A percentile compares a stretch with the other conserved stretches of the same genome.
Evolutionary conservation across 2,329 filamentous ascomycete species (phyloP).

Genomic region (Colletotrichum zoysiae): DNA sequence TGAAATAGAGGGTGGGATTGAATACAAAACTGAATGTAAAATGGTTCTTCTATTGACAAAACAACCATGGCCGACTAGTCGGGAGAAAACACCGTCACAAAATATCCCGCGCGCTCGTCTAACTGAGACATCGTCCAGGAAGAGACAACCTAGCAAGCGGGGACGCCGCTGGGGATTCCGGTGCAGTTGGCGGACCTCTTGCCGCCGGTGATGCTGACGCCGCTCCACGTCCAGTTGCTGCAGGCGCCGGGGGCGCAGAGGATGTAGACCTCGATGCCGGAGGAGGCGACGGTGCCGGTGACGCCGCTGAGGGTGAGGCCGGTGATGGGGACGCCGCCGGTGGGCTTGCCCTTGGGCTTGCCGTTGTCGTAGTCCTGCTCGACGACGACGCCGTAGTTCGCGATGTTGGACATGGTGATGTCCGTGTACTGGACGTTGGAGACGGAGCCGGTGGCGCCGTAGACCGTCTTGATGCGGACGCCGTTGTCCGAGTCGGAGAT

Average conservation of each 20-base stretch:
- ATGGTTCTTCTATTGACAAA: too few species aligned
- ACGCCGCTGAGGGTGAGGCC: slow-evolving; percentile 59
- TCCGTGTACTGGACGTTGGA: slow-evolving; percentile 58
- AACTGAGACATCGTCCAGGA: not conserved
- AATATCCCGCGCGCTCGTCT: too few species aligned
- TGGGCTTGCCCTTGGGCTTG: slow-evolving; percentile 53
- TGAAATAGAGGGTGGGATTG: too few species aligned
- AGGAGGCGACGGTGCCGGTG: slow-evolving; percentile 56
- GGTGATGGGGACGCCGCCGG: slow-evolving; percentile 66
- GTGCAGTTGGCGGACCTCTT: slow-evolving; percentile 49
- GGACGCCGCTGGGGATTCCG: slow-evolving; percentile 44
- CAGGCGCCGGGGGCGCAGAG: slow-evolving; percentile 65
- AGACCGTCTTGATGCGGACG: slow-evolving; percentile 64
- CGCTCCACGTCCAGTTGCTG: slow-evolving; percentile 65
- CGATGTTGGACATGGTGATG: slow-evolving; percentile 58
- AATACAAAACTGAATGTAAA: too few species aligned
- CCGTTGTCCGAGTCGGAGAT: slow-evolving; percentile 67
- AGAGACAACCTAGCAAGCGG: slow-evolving; percentile 31
- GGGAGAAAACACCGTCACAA: too few species aligned
- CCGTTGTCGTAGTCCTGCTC: slow-evolving; percentile 64
- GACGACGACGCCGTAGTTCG: slow-evolving; percentile 56
- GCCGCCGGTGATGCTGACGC: slow-evolving; percentile 64
- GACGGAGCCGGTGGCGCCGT: slow-evolving; percentile 58
- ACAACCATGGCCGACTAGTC: too few species aligned
- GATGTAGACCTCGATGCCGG: slow-evolving; percentile 62